Base-by-base conservation (phyloP, 495 filamentous ascomycete species). In the Podospora tetraspora region DNA sequence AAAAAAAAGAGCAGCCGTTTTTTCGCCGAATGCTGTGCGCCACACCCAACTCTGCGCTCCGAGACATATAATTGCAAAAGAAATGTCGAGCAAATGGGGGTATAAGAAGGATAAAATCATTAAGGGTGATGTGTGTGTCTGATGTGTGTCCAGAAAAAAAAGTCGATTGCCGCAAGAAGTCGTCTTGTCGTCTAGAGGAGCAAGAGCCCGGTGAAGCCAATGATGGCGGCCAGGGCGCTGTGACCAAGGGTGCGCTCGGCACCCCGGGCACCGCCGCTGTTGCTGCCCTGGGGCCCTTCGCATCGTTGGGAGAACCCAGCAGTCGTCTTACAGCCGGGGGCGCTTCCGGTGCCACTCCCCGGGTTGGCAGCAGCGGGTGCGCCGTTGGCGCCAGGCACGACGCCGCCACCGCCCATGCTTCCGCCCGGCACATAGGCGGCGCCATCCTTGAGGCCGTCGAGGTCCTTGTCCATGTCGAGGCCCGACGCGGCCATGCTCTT, bases 401-500 rank as follows among this genome's bases (percentile, higher is more conserved):
- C 64, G 30, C 73, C 74, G 23, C 43, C 43, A n/a, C 74, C 72
- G 23, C 75, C 73, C 16, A 73, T 70, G 23, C 64, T 68, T 16
- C 77, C 81, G 11, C 82, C 82, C 25, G 79, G 78, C 30, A 79
- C 68, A 24, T 64, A 61, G 67, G 70, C 71, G 29, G 78, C 70
- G 11, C 69, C 66, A 7, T 75, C 72, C 5, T 25, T 25, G 25
- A 78, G 73, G n/a, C 57, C 59, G 37, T 74, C 61, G 13, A 57
- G 73, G n/a, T 79, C 87, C 30, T 79, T 79, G 57, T 83, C 74
- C 88, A 91, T 91, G 77, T 96, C 84, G 10, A 85, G 80, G 60
- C 95, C 95, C 0, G 90, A 91, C 8, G 86, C 94, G 34, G 88
- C 83, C 64, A 98, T 83, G 60, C 91, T 93, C 69, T 86, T 89